Evolutionary conservation across 306 rosid genomes (phyloP), one percentile per base, ranked within the genome.

Genomic region (Astragalus membranaceus): DNA sequence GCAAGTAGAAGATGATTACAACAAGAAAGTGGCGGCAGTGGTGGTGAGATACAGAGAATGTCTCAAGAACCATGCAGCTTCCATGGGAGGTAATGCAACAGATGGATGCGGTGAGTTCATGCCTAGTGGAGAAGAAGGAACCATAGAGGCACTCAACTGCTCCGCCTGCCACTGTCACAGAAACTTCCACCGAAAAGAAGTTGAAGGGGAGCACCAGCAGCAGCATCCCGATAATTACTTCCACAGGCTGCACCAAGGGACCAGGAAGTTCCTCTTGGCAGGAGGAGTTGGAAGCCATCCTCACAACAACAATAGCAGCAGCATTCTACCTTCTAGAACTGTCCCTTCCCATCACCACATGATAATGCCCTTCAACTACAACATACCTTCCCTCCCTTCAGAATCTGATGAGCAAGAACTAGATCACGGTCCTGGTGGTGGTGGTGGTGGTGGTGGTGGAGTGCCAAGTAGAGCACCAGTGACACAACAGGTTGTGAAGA

Each of bases 71-170:
- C 96, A 92, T 73, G 98, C 98, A 54, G 98, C 98, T 1, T 62
- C 95, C 41, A 87, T 92, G 95, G 98, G 98, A 83, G 96, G 92
- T 5, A 92, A 78, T 66, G 95, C 96, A 12, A 88, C 88, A 0
- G 98, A 92, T 49, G 98, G 98, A 0, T 92, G 98, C 41, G 95
- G 98, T 4, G 98, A 92, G 77, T 92, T 92, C 90, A 92, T 92
- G 96, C 95, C 98, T 0, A 83, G 83, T 68, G 96, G 96, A 10
- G 89, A 92, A 55, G 88, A 89, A 62, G 98, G 96, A 1, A 83
- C 85, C 30, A 78, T 87, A 5, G 98, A 92, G 61, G 94, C 98
- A 11, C 85, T 92, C 52, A 87, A 26, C 51, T 92, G 98, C 78
- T 89, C 96, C 0, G 98, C 96, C 47, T 92, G 98, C 83, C 69